Base-by-base conservation (phyloP, 495 filamentous ascomycete species). In the Mycothermus thermophilus region DNA sequence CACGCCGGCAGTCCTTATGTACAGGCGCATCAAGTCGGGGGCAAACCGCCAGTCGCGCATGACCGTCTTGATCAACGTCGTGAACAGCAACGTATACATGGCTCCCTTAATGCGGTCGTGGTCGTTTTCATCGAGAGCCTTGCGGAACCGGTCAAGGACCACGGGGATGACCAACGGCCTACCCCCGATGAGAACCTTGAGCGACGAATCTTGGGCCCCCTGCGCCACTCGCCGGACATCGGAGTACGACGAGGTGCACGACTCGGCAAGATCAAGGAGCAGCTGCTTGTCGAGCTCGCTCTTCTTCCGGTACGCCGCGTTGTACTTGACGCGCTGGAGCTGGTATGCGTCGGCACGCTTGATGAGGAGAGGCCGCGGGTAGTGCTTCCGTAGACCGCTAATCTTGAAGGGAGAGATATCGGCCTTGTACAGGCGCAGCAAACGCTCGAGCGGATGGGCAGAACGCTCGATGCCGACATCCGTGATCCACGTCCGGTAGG, bases 401-500 rank as follows among this genome's bases (percentile, higher is more conserved):
- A 94, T 80, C 59, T 93, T 95, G 65, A 93, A 99, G 0, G 86
- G 80, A 21, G 79, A 73, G 25, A 83, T 81, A 48, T 99, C 90
- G 7, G 83, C 78, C 35, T 72, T 69, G 37, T 93, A 76, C 8
- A 99, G 71, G 29, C 83, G 71, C 6, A 75, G 72, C 9, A 95
- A 74, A 16, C 92, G 69, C 49, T 99, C 90, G 19, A 99, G 62
- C 8, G 90, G 82, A 52, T 94, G 92, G 5, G 90, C 88, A 7
- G 86, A 93, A 38, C 90, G 67, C 50, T 99, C 90, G 38, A 94
- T 92, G 13, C 92, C 92, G 29, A 96, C 85, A 46, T 99, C 90
- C 6, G 92, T 80, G 47, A 99, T 94, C 83, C 85, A 99, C n/a
- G 79, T 85, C 11, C 80, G 65, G 56, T 93, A 99, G 1, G 90